A percentile compares a stretch with the other conserved stretches of the same genome.
These are phyloP conservation scores for Tilletia walkeri DNA, from an alignment of 1,284 basidiomycete species.

Conservation along the genomic window DNA sequence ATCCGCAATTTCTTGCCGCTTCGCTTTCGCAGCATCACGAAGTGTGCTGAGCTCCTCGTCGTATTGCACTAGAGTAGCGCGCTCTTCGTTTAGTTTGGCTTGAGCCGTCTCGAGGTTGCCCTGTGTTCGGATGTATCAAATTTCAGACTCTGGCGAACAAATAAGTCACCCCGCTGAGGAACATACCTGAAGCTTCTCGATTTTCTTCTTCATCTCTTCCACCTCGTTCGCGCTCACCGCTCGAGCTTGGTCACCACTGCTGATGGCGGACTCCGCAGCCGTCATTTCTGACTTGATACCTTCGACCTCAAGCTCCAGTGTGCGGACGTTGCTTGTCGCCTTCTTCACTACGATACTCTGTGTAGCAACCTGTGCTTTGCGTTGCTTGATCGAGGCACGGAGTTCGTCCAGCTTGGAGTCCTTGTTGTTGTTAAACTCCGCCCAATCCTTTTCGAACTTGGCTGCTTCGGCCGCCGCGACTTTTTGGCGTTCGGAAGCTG, in stretches of 20 bases:
- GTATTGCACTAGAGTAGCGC: conserved; percentile 79
- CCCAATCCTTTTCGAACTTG: conserved; percentile 92
- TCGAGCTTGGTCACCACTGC: conserved; percentile 66
- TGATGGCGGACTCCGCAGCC: conserved; percentile 64
- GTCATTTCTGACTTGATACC: conserved; percentile 80
- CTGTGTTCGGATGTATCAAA: conserved; percentile 57
- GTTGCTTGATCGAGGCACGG: conserved; percentile 73
- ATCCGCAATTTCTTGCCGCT: conserved; percentile 73
- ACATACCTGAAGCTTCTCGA: conserved; percentile 63
- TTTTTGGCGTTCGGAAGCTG: conserved; percentile 73
- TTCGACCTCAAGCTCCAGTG: conserved; percentile 80
- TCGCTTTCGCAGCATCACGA: conserved; percentile 74
- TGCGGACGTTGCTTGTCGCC: conserved; percentile 83
- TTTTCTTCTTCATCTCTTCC: conserved; percentile 63
- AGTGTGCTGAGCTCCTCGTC: conserved; percentile 82
- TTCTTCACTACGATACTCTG: conserved; percentile 77
- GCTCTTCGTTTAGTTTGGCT: conserved; percentile 73
- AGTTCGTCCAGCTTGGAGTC: conserved; percentile 93
- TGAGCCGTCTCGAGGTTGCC: conserved; percentile 67
- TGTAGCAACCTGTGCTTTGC: conserved; percentile 78
- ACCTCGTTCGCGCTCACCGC: conserved; percentile 68
- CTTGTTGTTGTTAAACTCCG: conserved; percentile 97
- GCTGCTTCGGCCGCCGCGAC: conserved; percentile 74
- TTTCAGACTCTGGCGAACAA: too few relatives aligned
- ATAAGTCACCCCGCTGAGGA: background rate